These are phyloP conservation scores for Dactylellina leptospora DNA, from an alignment of 2,329 filamentous ascomycete genomes.

Conservation along the genomic window DNA sequence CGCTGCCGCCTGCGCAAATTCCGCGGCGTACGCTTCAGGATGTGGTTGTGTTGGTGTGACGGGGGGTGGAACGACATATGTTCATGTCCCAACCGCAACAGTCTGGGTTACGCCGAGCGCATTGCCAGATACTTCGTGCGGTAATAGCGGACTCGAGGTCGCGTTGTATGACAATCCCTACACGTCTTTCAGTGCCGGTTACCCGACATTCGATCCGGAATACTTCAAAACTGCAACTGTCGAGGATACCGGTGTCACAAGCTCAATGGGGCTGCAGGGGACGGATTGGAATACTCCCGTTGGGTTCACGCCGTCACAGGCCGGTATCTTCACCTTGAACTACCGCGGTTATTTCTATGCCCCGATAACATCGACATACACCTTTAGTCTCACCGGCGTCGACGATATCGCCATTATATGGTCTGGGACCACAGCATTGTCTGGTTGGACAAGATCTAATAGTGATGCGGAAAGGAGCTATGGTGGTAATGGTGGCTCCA, in stretches of 20 bases:
- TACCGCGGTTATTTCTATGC: slow-evolving; percentile 36
- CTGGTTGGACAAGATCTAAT: slow-evolving; percentile 27
- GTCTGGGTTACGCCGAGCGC: slow-evolving; percentile 1
- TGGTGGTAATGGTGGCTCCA: neutral
- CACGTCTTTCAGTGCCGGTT: neutral
- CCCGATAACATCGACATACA: slow-evolving; percentile 21
- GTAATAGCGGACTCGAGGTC: slow-evolving; percentile 22
- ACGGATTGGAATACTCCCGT: slow-evolving; percentile 12
- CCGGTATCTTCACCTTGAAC: slow-evolving; percentile 10
- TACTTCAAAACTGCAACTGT: slow-evolving; percentile 16
- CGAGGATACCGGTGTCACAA: slow-evolving; percentile 4
- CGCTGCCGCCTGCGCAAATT: slow-evolving; percentile 15
- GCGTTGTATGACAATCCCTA: slow-evolving; percentile 34
- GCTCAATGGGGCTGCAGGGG: slow-evolving; percentile 13
- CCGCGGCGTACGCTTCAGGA: slow-evolving; percentile 25
- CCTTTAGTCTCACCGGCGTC: slow-evolving; percentile 10
- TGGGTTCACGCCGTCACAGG: slow-evolving; percentile 21
- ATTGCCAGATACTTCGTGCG: slow-evolving; percentile 27
- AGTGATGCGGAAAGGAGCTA: neutral
- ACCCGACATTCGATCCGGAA: slow-evolving; percentile 16
- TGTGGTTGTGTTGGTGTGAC: slow-evolving; percentile 29
- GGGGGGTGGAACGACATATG: slow-evolving; percentile 18
- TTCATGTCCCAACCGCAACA: slow-evolving; percentile 6
- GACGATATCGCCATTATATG: slow-evolving; percentile 26
- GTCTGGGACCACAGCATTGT: slow-evolving; percentile 11